Conservation (phyloP, 306 rosid genomes). For the Notholithocarpus densiflorus region DNA sequence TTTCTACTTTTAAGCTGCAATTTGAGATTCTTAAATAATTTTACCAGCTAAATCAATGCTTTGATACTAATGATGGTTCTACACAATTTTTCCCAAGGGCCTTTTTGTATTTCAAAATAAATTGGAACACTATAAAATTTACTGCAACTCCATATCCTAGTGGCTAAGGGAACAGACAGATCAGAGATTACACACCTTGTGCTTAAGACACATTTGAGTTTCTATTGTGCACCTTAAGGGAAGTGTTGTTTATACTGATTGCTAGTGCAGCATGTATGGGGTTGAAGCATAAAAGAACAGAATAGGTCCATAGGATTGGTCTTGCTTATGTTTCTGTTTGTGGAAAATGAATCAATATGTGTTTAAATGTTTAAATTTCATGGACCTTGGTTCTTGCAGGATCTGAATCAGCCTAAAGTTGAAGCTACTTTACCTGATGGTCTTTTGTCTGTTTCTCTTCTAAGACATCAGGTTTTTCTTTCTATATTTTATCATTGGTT, state of each 20-base stretch:
- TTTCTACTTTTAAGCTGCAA: not conserved
- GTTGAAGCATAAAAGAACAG: not conserved
- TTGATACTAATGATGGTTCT: not conserved
- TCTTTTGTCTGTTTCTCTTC: slow-evolving; percentile 75
- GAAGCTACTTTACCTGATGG: slow-evolving; percentile 78
- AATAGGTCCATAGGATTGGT: not conserved
- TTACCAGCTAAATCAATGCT: not conserved
- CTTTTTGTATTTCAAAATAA: not conserved
- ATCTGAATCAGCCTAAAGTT: slow-evolving; percentile 71
- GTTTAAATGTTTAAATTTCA: not conserved
- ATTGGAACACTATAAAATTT: not conserved
- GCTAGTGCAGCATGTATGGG: not conserved
- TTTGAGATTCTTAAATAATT: not conserved
- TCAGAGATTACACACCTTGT: not conserved
- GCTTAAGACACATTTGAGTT: not conserved
- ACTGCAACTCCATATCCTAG: not conserved
- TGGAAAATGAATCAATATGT: not conserved
- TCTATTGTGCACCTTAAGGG: not conserved
- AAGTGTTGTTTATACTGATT: not conserved
- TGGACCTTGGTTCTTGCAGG: slow-evolving; percentile 56
- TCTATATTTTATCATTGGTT: slow-evolving; percentile 14
- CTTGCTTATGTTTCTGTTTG: not conserved
- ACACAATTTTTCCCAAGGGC: not conserved
- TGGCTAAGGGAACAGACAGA: not conserved
- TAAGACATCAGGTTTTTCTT: slow-evolving; percentile 84